A percentile compares a stretch with the other conserved stretches of the same genome.
These are phyloP conservation scores for Hirsutella minnesotensis DNA, from an alignment of 2,329 filamentous ascomycete genomes.

Conservation along the genomic window DNA sequence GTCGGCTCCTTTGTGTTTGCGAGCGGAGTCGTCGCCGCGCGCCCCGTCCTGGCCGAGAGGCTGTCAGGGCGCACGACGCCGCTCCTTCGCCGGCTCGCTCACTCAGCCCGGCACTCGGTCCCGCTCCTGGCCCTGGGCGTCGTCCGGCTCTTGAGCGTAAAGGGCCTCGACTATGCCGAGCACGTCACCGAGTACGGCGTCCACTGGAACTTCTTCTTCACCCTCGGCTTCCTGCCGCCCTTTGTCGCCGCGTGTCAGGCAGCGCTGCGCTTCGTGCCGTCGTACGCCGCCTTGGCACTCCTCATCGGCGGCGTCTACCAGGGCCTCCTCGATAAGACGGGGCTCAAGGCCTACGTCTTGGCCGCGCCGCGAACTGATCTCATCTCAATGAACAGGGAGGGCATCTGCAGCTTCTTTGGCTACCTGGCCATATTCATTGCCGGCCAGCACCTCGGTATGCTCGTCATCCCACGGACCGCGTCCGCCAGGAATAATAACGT, in stretches of 20 bases:
- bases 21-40: conserved; percentile 78
- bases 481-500: conserved; percentile 28
- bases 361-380: conserved; percentile 68
- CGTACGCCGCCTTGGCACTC: conserved; percentile 64
- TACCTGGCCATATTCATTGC: conserved; percentile 92
- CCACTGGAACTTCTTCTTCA: conserved; percentile 99
- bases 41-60: conserved; percentile 62
- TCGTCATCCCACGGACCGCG: conserved; percentile 55
- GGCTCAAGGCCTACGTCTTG: conserved; percentile 73
- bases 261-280: conserved; percentile 56
- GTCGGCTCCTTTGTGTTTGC: conserved; percentile 97
- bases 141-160: conserved; percentile 76
- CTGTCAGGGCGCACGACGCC: conserved; percentile 36
- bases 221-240: conserved; percentile 74
- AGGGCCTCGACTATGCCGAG: conserved; percentile 90
- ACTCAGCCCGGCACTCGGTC: conserved; percentile 66
- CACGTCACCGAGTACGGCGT: conserved; percentile 96
- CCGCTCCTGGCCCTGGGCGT: conserved; percentile 73
- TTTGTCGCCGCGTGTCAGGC: conserved; percentile 78
- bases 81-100: conserved; percentile 45
- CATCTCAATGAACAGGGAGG: conserved; percentile 84
- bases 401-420: conserved; percentile 86
- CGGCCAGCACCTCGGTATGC: conserved; percentile 73
- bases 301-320: conserved; percentile 62
- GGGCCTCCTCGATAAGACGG: conserved; percentile 59